phyloP scores from a whole-genome alignment of 805 yeast species.

The Pichia californica region DNA sequence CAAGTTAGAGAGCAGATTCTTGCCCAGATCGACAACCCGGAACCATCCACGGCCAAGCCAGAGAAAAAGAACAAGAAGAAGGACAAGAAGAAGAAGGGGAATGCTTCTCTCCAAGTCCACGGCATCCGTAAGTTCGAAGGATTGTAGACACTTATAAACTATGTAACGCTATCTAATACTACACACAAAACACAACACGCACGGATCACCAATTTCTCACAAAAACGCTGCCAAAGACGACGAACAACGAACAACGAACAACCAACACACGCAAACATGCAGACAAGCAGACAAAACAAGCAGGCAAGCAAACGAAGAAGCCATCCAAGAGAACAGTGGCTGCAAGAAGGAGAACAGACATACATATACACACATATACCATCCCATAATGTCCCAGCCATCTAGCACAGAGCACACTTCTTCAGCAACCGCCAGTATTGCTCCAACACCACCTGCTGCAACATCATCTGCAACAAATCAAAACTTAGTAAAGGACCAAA shows the following conservation, averaged over 20 bases:
- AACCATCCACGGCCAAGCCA: conserved; percentile 13
- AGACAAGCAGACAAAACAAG: too few species aligned
- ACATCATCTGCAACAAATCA: background rate
- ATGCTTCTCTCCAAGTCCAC: conserved; percentile 48
- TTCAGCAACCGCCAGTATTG: background rate
- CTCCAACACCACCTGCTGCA: background rate
- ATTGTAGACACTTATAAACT: background rate
- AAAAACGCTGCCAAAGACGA: too few species aligned
- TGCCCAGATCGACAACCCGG: conserved; percentile 22
- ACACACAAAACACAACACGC: too few species aligned
- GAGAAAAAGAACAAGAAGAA: conserved; percentile 13
- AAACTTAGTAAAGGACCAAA: background rate
- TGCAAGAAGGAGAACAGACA: too few species aligned
- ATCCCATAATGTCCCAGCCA: too few species aligned
- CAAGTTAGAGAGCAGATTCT: conserved; percentile 23
- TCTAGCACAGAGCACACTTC: background rate
- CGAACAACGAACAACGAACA: too few species aligned
- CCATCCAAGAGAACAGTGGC: too few species aligned
- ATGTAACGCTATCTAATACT: too few species aligned
- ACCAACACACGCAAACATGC: too few species aligned
- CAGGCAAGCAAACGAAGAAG: too few species aligned
- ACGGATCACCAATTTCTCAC: too few species aligned
- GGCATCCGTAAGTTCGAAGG: conserved; percentile 64
- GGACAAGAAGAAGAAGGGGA: conserved; percentile 27
- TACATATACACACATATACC: too few species aligned